Conservation (phyloP, 805 yeast species). For the Aciculoconidium aculeatum region DNA sequence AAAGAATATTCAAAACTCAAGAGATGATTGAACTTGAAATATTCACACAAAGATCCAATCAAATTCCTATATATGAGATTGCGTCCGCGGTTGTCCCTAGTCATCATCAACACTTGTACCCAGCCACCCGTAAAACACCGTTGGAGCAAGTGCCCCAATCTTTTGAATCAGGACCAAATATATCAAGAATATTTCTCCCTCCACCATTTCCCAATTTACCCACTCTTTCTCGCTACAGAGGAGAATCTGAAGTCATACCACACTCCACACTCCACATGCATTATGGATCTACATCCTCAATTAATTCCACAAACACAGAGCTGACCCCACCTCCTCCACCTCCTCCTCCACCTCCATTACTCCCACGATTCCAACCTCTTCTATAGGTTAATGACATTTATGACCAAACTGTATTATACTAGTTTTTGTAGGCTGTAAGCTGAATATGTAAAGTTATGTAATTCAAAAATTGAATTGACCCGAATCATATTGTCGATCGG, state of each 20-base stretch:
- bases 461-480: too few species aligned
- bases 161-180: slow-evolving; percentile 8
- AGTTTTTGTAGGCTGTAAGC: too few species aligned
- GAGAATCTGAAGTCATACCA: slow-evolving; percentile 6
- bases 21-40: slow-evolving; percentile 32
- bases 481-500: too few species aligned
- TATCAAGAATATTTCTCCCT: slow-evolving; percentile 27
- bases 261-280: slow-evolving; percentile 6
- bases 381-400: too few species aligned
- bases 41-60: slow-evolving; percentile 26
- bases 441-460: too few species aligned
- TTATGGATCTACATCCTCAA: slow-evolving; percentile 1
- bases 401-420: too few species aligned
- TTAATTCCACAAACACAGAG: slow-evolving; percentile 6
- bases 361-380: slow-evolving; percentile 28
- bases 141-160: not conserved
- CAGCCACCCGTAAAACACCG: slow-evolving; percentile 1
- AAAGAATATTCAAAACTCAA: slow-evolving; percentile 28
- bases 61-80: slow-evolving; percentile 33
- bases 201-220: slow-evolving; percentile 22
- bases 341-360: slow-evolving; percentile 23
- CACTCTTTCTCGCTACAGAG: slow-evolving; percentile 10
- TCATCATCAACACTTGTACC: slow-evolving; percentile 7
- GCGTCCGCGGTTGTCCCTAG: slow-evolving; percentile 26
- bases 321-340: slow-evolving; percentile 24